Base-by-base conservation (phyloP, 2,329 filamentous ascomycete species). In the Aureobasidium leucospermi region DNA sequence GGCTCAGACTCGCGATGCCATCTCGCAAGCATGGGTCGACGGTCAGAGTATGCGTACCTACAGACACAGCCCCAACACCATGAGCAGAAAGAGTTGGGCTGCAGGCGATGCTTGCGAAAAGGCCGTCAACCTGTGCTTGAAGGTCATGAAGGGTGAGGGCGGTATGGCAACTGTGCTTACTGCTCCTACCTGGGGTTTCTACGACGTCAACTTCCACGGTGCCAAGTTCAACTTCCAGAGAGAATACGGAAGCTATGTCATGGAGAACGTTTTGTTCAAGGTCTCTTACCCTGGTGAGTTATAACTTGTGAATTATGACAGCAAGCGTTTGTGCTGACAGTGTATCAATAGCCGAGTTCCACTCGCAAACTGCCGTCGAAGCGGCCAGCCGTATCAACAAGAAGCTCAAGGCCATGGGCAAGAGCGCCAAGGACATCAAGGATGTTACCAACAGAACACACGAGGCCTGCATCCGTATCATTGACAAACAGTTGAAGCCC, bases 241-340 rank as follows among this genome's bases (percentile, higher is more conserved):
- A 64, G 85, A 87, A 61, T 99, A 99, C 72, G 93, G 92, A 72
- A 96, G 89, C 81, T 99, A 99, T 76, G 94, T 99, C 66, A 99
- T 99, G 94, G 94, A 99, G 85, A 99, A 97, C 71, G 91, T 99
- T 62, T 86, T 99, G 65, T 99, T 99, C 87, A 99, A 99, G 85
- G 94, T 99, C 62, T 99, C 94, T 47, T 97, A 96, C 75, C 93
- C 93, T 71, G 89, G 89, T 90, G 80, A 73, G 82, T 19, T 7
- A 28, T 15, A n/a, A 41, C 13, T 10, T 28, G 29, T 10, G 16
- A 46, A 13, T 8, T 13, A 28, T 8, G 13, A 28, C 11, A 16
- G n/a, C 23, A 16, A 13, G 36, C 6, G 19, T 71, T 70, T 60
- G 29, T 63, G 60, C 59, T 58, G 1, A 53, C 23, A 23, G 23